These are phyloP conservation scores for Coemansia sp. DNA, from an alignment of 192 early-diverging fungal species.

Conservation along the genomic window DNA sequence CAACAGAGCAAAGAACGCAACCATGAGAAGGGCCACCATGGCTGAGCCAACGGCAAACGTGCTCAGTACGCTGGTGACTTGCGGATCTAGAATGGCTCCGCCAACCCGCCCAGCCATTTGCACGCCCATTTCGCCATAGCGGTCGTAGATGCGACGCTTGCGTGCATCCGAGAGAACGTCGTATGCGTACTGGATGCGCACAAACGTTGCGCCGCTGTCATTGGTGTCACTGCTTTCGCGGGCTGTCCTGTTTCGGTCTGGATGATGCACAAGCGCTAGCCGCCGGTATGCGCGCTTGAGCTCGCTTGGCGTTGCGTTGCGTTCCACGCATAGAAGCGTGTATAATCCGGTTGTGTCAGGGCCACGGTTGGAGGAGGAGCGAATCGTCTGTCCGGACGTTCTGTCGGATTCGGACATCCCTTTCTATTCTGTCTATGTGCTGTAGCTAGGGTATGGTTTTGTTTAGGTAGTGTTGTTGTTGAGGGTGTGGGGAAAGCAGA, in stretches of 20 bases:
- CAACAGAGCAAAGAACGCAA: conserved; percentile 84
- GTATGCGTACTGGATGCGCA: conserved; percentile 85
- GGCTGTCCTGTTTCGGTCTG: conserved; percentile 72
- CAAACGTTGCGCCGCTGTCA: conserved; percentile 72
- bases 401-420: conserved; percentile 22
- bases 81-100: conserved; percentile 67
- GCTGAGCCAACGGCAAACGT: conserved; percentile 60
- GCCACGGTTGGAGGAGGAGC: conserved; percentile 5
- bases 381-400: conserved; percentile 39
- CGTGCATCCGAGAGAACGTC: conserved; percentile 75
- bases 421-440: background rate
- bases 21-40: conserved; percentile 62
- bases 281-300: conserved; percentile 82
- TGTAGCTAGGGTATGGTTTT: background rate
- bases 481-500: background rate
- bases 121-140: conserved; percentile 80
- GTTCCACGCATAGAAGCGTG: conserved; percentile 77
- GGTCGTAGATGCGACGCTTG: conserved; percentile 88
- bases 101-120: conserved; percentile 74
- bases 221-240: conserved; percentile 31
- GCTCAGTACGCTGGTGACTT: conserved; percentile 68
- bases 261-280: conserved; percentile 86
- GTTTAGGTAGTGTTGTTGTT: background rate
- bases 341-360: conserved; percentile 73
- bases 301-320: conserved; percentile 69